phyloP scores from a whole-genome alignment of 805 yeast species.

The Sungouiozyma ichnusensis region DNA sequence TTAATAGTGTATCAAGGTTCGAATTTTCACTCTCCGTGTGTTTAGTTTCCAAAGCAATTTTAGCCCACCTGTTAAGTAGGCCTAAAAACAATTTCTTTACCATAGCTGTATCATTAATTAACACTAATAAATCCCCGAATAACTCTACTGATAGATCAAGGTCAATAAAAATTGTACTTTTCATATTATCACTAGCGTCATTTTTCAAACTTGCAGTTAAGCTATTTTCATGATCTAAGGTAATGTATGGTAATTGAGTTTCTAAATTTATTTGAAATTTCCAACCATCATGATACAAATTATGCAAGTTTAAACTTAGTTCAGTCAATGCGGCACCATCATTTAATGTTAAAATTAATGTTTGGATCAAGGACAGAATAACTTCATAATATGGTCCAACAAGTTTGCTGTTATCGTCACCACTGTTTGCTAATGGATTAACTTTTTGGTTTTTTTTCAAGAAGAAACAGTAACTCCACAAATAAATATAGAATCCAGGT shows the following conservation, averaged over 20 bases:
- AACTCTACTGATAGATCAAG: conserved; percentile 37
- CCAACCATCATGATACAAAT: conserved; percentile 30
- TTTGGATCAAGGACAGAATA: conserved; percentile 25
- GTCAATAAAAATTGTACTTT: conserved; percentile 29
- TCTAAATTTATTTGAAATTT: conserved; percentile 28
- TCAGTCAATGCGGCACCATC: conserved; percentile 18
- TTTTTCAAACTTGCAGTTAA: conserved; percentile 1
- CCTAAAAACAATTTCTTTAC: conserved; percentile 39
- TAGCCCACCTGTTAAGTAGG: conserved; percentile 54
- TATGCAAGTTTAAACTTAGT: conserved; percentile 25
- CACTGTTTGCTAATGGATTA: conserved; percentile 8
- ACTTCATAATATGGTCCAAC: conserved; percentile 22
- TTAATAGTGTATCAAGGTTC: conserved; percentile 47
- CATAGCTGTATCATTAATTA: conserved; percentile 37
- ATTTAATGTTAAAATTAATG: conserved; percentile 25
- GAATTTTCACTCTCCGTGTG: not conserved
- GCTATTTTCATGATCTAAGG: conserved; percentile 4
- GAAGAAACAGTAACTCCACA: conserved; percentile 32
- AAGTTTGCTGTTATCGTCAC: conserved; percentile 3
- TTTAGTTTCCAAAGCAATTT: conserved; percentile 2
- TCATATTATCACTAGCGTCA: conserved; percentile 2
- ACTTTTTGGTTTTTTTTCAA: conserved; percentile 23
- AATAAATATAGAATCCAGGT: conserved; percentile 19
- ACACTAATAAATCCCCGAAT: conserved; percentile 36
- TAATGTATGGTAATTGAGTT: conserved; percentile 29